Conservation (phyloP, 2,329 filamentous ascomycete species). For the Colletotrichum chrysophilum region DNA sequence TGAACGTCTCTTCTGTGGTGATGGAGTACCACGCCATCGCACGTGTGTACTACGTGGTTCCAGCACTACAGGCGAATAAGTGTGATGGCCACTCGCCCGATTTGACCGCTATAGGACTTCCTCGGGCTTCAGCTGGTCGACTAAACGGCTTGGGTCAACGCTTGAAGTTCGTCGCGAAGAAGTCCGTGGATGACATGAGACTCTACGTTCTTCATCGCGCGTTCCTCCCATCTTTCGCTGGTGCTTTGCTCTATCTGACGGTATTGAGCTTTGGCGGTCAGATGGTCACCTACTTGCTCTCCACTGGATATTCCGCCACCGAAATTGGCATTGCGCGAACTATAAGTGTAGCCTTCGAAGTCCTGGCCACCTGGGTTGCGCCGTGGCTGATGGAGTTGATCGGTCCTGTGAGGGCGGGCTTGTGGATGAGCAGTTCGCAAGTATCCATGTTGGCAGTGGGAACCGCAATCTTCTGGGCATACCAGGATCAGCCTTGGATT, state of each 20-base stretch:
- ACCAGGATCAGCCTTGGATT: conserved; percentile 29
- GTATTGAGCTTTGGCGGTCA: conserved; percentile 57
- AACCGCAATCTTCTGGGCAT: conserved; percentile 24
- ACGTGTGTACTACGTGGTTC: conserved; percentile 30
- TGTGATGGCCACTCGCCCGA: not conserved
- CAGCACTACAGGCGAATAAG: conserved; percentile 30
- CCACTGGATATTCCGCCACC: conserved; percentile 46
- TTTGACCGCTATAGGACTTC: not conserved
- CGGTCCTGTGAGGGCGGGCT: conserved; percentile 59
- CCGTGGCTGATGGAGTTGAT: conserved; percentile 54
- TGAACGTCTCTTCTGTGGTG: conserved; percentile 53
- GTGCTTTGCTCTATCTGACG: conserved; percentile 60
- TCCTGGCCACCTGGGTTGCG: conserved; percentile 59
- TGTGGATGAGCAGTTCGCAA: conserved; percentile 72
- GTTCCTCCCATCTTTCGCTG: conserved; percentile 59
- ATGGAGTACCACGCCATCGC: conserved; percentile 60
- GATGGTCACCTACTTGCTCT: conserved; percentile 63
- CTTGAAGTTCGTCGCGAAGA: not conserved
- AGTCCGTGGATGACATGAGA: conserved; percentile 27
- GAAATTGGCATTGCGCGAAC: conserved; percentile 53
- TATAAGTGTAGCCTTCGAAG: conserved; percentile 52
- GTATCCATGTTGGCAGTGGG: conserved; percentile 51
- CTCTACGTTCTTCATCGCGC: conserved; percentile 54
- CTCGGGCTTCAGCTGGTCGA: not conserved
- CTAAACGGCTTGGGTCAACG: not conserved